Conservation (phyloP, 495 filamentous ascomycete species). For the Niebla homalea region DNA sequence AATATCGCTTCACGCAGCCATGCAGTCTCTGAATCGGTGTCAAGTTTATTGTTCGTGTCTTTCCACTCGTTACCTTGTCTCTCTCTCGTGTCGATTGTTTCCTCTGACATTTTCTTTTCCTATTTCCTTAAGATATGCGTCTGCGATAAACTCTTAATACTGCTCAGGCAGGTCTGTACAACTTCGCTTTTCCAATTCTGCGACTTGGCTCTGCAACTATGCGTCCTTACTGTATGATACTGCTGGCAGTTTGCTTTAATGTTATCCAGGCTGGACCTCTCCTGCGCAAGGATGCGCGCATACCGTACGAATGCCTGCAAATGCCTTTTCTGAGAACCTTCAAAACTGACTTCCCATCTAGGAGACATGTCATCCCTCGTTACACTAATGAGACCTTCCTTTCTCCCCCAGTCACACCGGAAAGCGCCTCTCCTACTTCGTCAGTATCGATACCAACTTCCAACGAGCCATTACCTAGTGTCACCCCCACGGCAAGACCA, state of each 20-base stretch:
- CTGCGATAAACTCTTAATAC: background rate
- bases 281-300: slow-evolving; percentile 3
- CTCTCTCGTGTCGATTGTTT: background rate
- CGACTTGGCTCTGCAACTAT: slow-evolving; percentile 1
- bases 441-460: background rate
- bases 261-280: slow-evolving; percentile 13
- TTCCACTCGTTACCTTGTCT: slow-evolving; percentile 2
- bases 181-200: background rate
- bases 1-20: slow-evolving; percentile 5
- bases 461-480: background rate
- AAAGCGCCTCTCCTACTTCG: background rate
- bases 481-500: background rate
- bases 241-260: slow-evolving; percentile 17
- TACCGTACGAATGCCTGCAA: slow-evolving; percentile 6
- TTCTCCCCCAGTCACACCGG: background rate
- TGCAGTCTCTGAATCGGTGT: background rate
- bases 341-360: background rate
- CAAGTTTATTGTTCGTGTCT: background rate
- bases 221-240: slow-evolving; percentile 10
- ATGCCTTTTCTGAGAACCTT: background rate
- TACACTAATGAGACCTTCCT: background rate
- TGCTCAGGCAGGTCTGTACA: slow-evolving; percentile 1
- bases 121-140: background rate
- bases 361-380: background rate
- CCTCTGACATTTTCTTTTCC: slow-evolving; percentile 1